Conservation (phyloP, 441 rosid species). For the Arabidopsis lyrata region DNA sequence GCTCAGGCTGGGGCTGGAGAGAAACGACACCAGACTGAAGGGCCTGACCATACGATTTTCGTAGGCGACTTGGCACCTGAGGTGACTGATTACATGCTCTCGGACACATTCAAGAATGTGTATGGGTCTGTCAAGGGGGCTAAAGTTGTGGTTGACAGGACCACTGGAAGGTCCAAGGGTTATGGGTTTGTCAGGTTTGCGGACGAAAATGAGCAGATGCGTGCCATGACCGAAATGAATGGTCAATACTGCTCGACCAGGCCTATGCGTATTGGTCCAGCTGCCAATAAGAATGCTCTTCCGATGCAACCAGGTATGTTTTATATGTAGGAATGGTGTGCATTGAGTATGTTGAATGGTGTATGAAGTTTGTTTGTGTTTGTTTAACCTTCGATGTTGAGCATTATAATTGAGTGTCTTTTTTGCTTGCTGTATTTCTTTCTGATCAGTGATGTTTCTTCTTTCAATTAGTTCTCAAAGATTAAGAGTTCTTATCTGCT, state of each 20-base stretch:
- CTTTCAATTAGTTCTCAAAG: slow-evolving; percentile 55
- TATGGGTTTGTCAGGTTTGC: slow-evolving; percentile 94
- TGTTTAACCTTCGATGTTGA: slow-evolving; percentile 28
- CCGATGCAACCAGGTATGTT: slow-evolving; percentile 69
- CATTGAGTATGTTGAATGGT: slow-evolving; percentile 27
- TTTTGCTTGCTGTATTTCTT: slow-evolving; percentile 34
- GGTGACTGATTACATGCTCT: slow-evolving; percentile 74
- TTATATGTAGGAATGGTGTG: not conserved
- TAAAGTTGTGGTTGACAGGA: slow-evolving; percentile 87
- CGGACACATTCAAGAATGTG: slow-evolving; percentile 69
- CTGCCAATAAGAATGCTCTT: slow-evolving; percentile 81
- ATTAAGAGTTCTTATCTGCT: slow-evolving; percentile 51
- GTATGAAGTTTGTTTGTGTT: slow-evolving; percentile 7
- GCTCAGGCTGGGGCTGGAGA: slow-evolving; percentile 92
- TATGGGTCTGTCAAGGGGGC: slow-evolving; percentile 86
- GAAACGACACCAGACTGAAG: slow-evolving; percentile 67
- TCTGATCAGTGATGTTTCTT: slow-evolving; percentile 29
- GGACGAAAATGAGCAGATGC: slow-evolving; percentile 82
- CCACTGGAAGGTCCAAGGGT: slow-evolving; percentile 90
- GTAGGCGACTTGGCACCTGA: slow-evolving; percentile 96
- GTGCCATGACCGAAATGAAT: slow-evolving; percentile 94
- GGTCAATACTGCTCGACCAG: slow-evolving; percentile 84
- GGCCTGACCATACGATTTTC: slow-evolving; percentile 79
- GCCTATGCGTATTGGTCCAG: slow-evolving; percentile 93
- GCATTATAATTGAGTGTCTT: slow-evolving; percentile 7